Base-by-base conservation (phyloP, 2,329 filamentous ascomycete genomes). In the Cryphonectria nitschkei region DNA sequence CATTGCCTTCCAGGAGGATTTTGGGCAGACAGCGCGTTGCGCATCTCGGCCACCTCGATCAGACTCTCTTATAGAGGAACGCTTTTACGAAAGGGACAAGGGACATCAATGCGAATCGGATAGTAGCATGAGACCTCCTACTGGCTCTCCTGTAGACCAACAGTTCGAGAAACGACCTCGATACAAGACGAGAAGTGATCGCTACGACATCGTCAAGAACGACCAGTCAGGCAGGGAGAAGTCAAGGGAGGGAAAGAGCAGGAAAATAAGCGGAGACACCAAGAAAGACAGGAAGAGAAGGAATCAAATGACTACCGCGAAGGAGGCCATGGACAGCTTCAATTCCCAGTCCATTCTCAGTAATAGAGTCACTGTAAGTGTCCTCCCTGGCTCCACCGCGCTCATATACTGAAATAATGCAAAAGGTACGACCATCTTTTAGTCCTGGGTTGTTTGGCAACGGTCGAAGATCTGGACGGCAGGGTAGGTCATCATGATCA, bases 301-400 rank as follows among this genome's bases (percentile, higher is more conserved):
- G 46, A 77, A 78, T n/a, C 75, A 68, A 16, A 72, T 82, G 50
- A 75, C 77, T 7, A 81, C 81, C 0, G 78, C 82, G 19, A 82
- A 82, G 68, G 84, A 86, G 56, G 80, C 90, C 9, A 85, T 89
- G 78, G 78, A 82, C 8, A 85, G 85, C 29, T 92, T 91, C 73
- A 80, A 80, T 16, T 89, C 89, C 0, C 78, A 83, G 3, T 85
- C 85, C 67, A 83, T 92, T 58, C 78, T 83, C 14, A 82, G 82
- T 65, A 79, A 83, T n/a, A 83, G 86, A 13, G 79, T 89, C 67
- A 89, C 87, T 22, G 87, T 89, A 76, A 75, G 82, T 58, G 26
- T 50, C 32, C 29, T 64, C 41, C 14, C 26, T 29, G 50, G 39
- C 65, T 70, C 76, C 43, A 16, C 34, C 19, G 41, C 67, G 13